Evolutionary conservation across 169 alveolate species (phyloP), one percentile per base, ranked within the genome.

Genomic region (Eimeria falciformis): DNA sequence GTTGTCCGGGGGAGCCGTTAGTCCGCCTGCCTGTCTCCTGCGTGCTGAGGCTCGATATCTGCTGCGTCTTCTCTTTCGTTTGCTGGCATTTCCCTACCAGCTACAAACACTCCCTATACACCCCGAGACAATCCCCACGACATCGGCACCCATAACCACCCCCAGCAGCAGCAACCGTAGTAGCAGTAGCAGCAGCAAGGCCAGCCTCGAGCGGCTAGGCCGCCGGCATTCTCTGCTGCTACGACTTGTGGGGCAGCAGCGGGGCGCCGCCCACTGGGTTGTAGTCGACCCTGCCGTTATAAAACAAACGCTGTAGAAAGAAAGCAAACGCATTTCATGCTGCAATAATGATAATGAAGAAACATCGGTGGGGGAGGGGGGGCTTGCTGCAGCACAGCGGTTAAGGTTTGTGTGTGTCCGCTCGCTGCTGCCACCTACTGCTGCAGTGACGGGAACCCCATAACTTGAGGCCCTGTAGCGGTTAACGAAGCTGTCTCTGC

Each of bases 101-200:
- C 82, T 69, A 29, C 82, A 69, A 69, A 69, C 82, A 25, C 55
- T 69, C 29, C 55, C 82, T 5, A 69, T 33, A 7, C 53, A 29
- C 82, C 55, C 82, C 5, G 37, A 2, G 23, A n/a, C 50, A 2
- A 21, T 33, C 17, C 82, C 82, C 17, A 45, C 82, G 43, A 14
- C 7, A 14, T 50, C 62, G 62, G 62, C 62, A 7, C 14, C 62
- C 7, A 14, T 14, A 7, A 50, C 62, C 62, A 50, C n/a, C 14
- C 7, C n/a, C 62, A 50, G 62, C 62, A 50, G 14, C 62, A 11
- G 62, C 62, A 45, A 66, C 33, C n/a, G 17, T 43, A 23, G 5
- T 45, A 33, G 82, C 82, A 37, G 82, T 25, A 69, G 82, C 82
- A 69, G 82, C 82, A 69, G 55, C 53, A 25, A 3, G 79, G 45